Base-by-base conservation (phyloP, 192 early-diverging fungal species). In the Ramicandelaber brevisporus region DNA sequence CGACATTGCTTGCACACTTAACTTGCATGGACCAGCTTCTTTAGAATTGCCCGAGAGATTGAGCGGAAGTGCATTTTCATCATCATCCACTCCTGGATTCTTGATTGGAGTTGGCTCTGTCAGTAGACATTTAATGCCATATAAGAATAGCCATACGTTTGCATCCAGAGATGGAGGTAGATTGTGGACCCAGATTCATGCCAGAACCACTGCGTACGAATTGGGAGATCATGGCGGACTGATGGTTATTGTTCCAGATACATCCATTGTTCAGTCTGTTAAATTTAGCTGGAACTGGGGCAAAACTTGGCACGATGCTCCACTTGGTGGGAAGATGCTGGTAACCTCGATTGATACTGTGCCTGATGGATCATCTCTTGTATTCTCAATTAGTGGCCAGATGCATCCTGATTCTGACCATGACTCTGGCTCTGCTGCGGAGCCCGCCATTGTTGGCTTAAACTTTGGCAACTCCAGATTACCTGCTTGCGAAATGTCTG, bases 201-300 rank as follows among this genome's bases (percentile, higher is more conserved):
- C 59, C 8, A 61, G 62, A 6, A 64, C 62, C 10, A 51, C 63
- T 32, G 48, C 74, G 31, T 73, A 75, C 38, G 87, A 79, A 38
- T 78, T 90, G 55, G 82, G 77, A 16, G 87, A 95, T 37, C 77
- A 85, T 30, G 92, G 92, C n/a, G 68, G 63, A 0, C 46, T 98
- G 9, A 36, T 92, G 6, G 52, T 83, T 23, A 19, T 90, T 1
- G 58, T 76, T 0, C 68, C 74, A n/a, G n/a, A n/a, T n/a, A n/a
- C n/a, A n/a, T n/a, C n/a, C n/a, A n/a, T n/a, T n/a, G n/a, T n/a
- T n/a, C n/a, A n/a, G n/a, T n/a, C n/a, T n/a, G n/a, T n/a, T n/a
- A n/a, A n/a, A n/a, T n/a, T n/a, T n/a, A n/a, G 82, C 12, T 73
- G 57, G 48, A 68, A 95, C 41, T 69, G 70, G 42, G 92, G 92